Conservation (phyloP, 768 basidiomycete genomes). For the Hirschioporus abietinus region DNA sequence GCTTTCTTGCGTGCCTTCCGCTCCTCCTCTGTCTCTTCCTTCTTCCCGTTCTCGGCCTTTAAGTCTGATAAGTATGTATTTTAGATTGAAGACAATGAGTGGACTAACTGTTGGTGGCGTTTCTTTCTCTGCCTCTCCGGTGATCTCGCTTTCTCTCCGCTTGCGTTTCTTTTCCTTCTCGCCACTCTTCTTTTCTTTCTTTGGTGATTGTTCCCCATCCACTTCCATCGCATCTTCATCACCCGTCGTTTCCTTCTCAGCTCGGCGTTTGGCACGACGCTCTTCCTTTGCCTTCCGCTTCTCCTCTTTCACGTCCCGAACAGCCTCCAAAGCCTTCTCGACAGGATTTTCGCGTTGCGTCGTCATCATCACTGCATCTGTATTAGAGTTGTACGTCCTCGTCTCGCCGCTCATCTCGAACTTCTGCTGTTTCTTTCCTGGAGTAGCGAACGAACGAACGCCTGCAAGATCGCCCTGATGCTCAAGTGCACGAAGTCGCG, state of each 20-base stretch:
- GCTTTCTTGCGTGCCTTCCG: constrained; percentile 77
- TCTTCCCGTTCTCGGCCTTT: constrained; percentile 18
- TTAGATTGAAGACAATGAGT: not conserved
- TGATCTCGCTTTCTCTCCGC: constrained; percentile 22
- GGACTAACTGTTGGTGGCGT: not conserved
- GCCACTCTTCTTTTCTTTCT: constrained; percentile 32
- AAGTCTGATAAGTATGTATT: not conserved
- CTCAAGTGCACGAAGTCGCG: constrained; percentile 85
- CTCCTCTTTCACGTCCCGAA: constrained; percentile 81
- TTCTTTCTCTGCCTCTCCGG: constrained; percentile 34
- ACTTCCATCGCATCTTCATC: constrained; percentile 38
- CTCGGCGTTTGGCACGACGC: constrained; percentile 60
- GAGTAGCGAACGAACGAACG: constrained; percentile 59
- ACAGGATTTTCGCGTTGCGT: constrained; percentile 76
- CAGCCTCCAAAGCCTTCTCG: constrained; percentile 68
- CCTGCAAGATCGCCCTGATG: constrained; percentile 69
- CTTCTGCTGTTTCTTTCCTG: constrained; percentile 63
- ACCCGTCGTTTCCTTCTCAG: constrained; percentile 41
- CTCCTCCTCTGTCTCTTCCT: constrained; percentile 76
- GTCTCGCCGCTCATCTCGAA: constrained; percentile 80
- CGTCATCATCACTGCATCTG: constrained; percentile 79
- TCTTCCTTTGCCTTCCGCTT: constrained; percentile 80
- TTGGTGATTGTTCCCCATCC: constrained; percentile 25
- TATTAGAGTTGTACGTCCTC: constrained; percentile 80
- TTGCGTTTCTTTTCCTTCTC: constrained; percentile 28